A percentile compares a stretch with the other conserved stretches of the same genome.
Evolutionary conservation across 2,329 filamentous ascomycete species (phyloP).

Genomic region (Ophiocordyceps camponoti-floridani): DNA sequence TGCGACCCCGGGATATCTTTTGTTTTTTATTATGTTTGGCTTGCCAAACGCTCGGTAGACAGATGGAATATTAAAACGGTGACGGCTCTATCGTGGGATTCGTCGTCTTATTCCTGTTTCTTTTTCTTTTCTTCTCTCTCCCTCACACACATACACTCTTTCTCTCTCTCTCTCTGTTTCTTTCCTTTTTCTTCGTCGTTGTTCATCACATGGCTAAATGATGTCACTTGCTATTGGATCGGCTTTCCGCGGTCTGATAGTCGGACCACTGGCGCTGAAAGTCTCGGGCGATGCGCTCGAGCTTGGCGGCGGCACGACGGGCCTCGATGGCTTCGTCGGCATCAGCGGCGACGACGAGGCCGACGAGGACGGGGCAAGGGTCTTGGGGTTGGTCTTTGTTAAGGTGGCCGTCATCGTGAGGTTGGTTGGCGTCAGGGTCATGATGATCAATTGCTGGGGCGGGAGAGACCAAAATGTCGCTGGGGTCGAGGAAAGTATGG

Average conservation of each 20-base stretch:
- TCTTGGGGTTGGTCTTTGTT: slow-evolving; percentile 5
- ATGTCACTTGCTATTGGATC: slow-evolving; percentile 2
- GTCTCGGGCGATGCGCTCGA: slow-evolving; percentile 35
- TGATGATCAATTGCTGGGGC: too few relatives aligned
- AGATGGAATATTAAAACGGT: neutral
- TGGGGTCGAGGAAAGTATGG: slow-evolving; percentile 27
- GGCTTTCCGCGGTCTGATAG: slow-evolving; percentile 9
- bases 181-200: neutral
- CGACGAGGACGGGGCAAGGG: slow-evolving; percentile 32
- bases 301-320: slow-evolving; percentile 28
- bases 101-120: neutral
- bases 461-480: slow-evolving; percentile 4
- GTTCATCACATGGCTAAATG: too few relatives aligned
- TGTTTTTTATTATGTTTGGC: slow-evolving; percentile 1
- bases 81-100: neutral
- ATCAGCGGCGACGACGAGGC: slow-evolving; percentile 32
- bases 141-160: too few relatives aligned
- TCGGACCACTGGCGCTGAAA: slow-evolving; percentile 34
- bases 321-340: slow-evolving; percentile 31
- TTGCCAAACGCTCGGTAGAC: slow-evolving; percentile 1
- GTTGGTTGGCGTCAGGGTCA: neutral
- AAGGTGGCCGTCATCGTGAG: neutral
- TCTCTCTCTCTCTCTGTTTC: neutral
- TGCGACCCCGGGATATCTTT: neutral
- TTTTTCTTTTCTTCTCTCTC: neutral